Evolutionary conservation across 2,329 filamentous ascomycete species (phyloP).

Genomic region (Phialophora macrospora): DNA sequence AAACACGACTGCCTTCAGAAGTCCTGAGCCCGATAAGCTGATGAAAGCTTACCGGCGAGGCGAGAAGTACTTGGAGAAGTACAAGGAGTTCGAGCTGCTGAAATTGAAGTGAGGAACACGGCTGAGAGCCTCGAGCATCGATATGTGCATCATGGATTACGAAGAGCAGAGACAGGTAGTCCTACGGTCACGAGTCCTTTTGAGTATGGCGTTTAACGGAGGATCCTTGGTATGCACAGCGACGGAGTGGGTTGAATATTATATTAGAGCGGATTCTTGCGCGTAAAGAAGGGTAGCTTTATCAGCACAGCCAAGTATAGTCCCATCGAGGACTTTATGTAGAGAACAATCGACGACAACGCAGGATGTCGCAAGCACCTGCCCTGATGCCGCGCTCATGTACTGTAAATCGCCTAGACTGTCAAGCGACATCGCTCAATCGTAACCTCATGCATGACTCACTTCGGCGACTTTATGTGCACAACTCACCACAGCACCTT

Average conservation of each 20-base stretch:
- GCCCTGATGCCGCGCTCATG: background rate
- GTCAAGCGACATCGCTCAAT: background rate
- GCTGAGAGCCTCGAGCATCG: background rate
- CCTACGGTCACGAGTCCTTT: background rate
- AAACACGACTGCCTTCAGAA: constrained; percentile 47
- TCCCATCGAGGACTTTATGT: background rate
- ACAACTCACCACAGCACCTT: background rate
- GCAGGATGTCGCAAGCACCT: background rate
- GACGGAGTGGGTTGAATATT: constrained; percentile 6
- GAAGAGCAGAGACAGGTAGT: background rate
- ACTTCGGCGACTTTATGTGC: background rate
- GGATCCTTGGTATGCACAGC: constrained; percentile 27
- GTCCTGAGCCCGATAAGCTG: constrained; percentile 57
- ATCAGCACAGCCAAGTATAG: no score
- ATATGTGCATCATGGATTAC: background rate
- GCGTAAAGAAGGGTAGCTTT: background rate
- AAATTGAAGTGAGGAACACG: constrained; percentile 54
- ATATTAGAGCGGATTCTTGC: constrained; percentile 7
- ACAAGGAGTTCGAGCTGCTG: constrained; percentile 78
- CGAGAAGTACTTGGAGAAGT: constrained; percentile 68
- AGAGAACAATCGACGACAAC: background rate
- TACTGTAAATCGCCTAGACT: background rate
- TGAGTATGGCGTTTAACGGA: background rate
- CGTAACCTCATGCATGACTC: constrained; percentile 2
- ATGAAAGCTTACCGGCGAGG: constrained; percentile 77